phyloP scores from a whole-genome alignment of 352 stramenopile species.

The Hyaloperonospora brassicae region DNA sequence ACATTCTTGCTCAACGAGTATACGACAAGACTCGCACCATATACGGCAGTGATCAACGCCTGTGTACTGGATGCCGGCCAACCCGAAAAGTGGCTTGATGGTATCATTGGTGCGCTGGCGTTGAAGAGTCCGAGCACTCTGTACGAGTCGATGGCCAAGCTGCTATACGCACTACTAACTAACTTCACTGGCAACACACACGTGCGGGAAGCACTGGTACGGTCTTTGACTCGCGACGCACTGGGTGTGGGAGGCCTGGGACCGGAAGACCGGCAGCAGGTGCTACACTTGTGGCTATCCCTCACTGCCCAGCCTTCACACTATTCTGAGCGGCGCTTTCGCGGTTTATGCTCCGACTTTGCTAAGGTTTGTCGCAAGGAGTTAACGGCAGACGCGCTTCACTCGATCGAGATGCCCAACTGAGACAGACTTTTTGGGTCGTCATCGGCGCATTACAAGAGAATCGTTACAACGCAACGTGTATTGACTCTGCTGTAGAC shows the following conservation, averaged over 20 bases:
- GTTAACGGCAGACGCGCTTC: conserved; percentile 42
- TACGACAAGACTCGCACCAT: conserved; percentile 33
- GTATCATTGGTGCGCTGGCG: conserved; percentile 38
- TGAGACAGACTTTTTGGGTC: conserved; percentile 11
- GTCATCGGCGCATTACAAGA: too few relatives aligned
- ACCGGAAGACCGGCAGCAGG: conserved; percentile 39
- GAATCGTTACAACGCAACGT: conserved; percentile 10
- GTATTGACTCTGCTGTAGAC: conserved; percentile 7
- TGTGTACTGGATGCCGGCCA: conserved; percentile 35
- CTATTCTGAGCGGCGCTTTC: conserved; percentile 51
- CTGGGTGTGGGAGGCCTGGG: conserved; percentile 36
- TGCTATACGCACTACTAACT: conserved; percentile 48
- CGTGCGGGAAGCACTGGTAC: conserved; percentile 25
- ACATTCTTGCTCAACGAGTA: conserved; percentile 55
- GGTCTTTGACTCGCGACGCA: conserved; percentile 28
- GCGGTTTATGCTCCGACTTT: conserved; percentile 52
- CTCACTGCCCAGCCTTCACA: conserved; percentile 45
- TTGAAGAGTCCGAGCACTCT: conserved; percentile 48
- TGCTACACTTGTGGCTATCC: conserved; percentile 47
- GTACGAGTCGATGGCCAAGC: conserved; percentile 41
- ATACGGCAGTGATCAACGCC: conserved; percentile 37
- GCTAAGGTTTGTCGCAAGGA: conserved; percentile 74
- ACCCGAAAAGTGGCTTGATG: conserved; percentile 45
- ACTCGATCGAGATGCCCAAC: conserved; percentile 40
- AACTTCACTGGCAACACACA: conserved; percentile 33